Base-by-base conservation (phyloP, 805 yeast species). In the Starmerella bacillaris region DNA sequence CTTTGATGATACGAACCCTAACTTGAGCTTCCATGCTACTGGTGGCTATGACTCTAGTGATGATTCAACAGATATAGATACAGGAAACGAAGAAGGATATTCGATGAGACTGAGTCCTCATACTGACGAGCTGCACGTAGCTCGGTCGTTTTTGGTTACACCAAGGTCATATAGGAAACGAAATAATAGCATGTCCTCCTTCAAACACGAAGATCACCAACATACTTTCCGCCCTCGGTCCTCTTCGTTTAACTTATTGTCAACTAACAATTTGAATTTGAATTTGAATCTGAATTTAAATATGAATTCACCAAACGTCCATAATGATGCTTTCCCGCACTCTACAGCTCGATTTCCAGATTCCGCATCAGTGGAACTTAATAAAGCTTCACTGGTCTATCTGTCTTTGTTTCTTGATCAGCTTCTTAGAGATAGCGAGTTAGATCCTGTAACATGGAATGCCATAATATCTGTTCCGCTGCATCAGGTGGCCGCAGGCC, bases 391-490 rank as follows among this genome's bases (percentile, higher is more conserved):
- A 18, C 41, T 51, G 16, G 27, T 42, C 24, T 57, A 56, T 39
- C 44, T 54, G 2, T 32, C 46, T 20, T 30, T 41, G 12, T 55
- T 52, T 24, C 37, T 55, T 22, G 44, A 43, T 19, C 56, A 55
- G 41, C 46, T 56, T 20, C 45, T 57, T 12, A 32, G 35, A 8
- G 55, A 55, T 32, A 46, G 50, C 28, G 53, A 48, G 21, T 41
- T 57, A 5, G 56, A 66, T 30, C 53, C 57, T 6, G 64, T 60
- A 1, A 51, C 55, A n/a, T 89, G 96, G 96, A 56, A 59, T 2
- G 45, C 48, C 0, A 62, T 66, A 1, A 51, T 86, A 4, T 55
- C 63, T 9, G 59, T 61, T 5, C 62, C 72, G 5, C 52, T 83
- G 11, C 57, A 64, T 19, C 61, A 65, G 24, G 58, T 60, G n/a